Conservation (phyloP, 2,329 filamentous ascomycete species). For the Anthostomella pinea region DNA sequence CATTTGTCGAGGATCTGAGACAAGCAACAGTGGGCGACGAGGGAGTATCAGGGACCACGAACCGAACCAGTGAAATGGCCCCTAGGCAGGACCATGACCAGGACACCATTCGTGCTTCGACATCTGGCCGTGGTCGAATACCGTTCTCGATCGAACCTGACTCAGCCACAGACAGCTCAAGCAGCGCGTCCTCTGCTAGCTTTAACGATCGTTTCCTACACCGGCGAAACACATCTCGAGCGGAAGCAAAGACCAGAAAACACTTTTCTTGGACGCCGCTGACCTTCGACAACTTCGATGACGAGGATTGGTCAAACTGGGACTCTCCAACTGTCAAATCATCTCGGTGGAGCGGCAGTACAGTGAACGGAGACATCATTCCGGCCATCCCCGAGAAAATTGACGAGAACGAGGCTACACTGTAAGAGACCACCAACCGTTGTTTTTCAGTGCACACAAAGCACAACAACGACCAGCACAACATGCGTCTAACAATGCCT, state of each 20-base stretch:
- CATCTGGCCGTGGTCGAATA: conserved; percentile 40
- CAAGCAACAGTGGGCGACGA: conserved; percentile 97
- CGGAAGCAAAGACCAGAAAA: conserved; percentile 44
- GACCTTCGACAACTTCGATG: conserved; percentile 54
- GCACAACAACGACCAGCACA: conserved; percentile 5
- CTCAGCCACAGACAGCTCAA: conserved; percentile 31
- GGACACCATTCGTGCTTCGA: conserved; percentile 46
- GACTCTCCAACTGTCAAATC: conserved; percentile 54
- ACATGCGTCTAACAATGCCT: conserved; percentile 26
- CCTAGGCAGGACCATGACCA: conserved; percentile 35
- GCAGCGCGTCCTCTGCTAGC: conserved; percentile 30
- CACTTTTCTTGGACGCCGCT: conserved; percentile 60
- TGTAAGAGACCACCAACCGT: conserved; percentile 41
- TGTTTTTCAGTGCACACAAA: conserved; percentile 20
- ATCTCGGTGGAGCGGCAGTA: conserved; percentile 63
- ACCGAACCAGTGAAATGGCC: conserved; percentile 34
- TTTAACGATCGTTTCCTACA: conserved; percentile 29
- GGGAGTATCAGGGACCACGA: conserved; percentile 59
- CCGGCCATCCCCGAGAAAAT: conserved; percentile 45
- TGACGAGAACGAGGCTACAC: conserved; percentile 44
- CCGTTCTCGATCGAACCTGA: conserved; percentile 41
- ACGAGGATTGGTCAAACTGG: conserved; percentile 65
- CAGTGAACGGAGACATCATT: conserved; percentile 47
- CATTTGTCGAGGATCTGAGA: conserved; percentile 90
- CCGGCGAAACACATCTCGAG: conserved; percentile 29